phyloP scores from a whole-genome alignment of 164 flowering plant species.

The Santalum album region DNA sequence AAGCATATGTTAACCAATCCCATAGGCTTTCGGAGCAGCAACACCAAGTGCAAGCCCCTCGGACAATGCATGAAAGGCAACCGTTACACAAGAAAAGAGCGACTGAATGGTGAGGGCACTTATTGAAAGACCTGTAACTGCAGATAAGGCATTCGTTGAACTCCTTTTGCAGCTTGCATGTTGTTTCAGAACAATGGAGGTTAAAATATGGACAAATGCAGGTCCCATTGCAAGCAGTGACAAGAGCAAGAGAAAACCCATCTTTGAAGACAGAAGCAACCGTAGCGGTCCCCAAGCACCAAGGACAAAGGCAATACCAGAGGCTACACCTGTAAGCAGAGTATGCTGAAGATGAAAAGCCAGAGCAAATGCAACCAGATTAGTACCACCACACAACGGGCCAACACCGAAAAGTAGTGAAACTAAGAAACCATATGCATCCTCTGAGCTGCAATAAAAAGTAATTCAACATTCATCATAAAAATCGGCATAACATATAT shows the following conservation, averaged over 20 bases:
- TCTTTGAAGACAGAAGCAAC: conserved; percentile 55
- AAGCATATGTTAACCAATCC: conserved; percentile 85
- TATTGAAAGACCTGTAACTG: conserved; percentile 34
- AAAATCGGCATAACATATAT: no score
- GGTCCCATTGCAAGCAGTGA: conserved; percentile 47
- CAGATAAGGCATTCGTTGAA: conserved; percentile 36
- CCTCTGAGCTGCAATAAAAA: conserved; percentile 57
- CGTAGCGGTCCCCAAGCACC: conserved; percentile 85
- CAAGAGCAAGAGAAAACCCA: conserved; percentile 50
- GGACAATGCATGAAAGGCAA: conserved; percentile 75
- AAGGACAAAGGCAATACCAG: conserved; percentile 90
- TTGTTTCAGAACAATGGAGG: conserved; percentile 36
- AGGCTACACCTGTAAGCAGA: conserved; percentile 71
- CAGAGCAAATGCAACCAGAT: conserved; percentile 65
- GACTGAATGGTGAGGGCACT: conserved; percentile 74
- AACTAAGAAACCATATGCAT: conserved; percentile 76
- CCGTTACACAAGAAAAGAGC: conserved; percentile 61
- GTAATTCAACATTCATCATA: not conserved
- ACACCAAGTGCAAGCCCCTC: conserved; percentile 97
- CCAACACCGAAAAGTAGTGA: conserved; percentile 92
- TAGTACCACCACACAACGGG: conserved; percentile 73
- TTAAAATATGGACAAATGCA: conserved; percentile 34
- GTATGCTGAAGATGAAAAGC: conserved; percentile 74
- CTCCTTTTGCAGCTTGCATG: conserved; percentile 38
- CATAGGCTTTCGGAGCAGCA: conserved; percentile 96